Evolutionary conservation across 495 filamentous ascomycete species (phyloP).

Genomic region (Aspergillus affinis): DNA sequence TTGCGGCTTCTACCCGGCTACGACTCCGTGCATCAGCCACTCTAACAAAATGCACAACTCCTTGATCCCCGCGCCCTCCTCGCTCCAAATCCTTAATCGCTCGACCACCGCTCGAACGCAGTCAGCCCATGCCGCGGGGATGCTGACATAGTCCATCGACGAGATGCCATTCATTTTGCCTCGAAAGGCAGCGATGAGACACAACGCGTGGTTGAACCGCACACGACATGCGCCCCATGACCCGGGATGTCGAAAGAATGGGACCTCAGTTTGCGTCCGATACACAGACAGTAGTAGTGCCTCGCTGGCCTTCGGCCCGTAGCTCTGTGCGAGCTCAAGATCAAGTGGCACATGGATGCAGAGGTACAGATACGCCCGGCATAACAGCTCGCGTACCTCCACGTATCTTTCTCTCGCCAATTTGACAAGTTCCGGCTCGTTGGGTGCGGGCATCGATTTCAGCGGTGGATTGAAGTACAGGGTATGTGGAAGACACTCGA

Average conservation of each 20-base stretch:
- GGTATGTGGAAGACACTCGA: constrained; percentile 31
- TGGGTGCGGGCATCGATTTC: constrained; percentile 19
- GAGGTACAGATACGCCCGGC: constrained; percentile 38
- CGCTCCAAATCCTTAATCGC: constrained; percentile 28
- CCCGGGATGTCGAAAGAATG: constrained; percentile 33
- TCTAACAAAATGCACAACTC: constrained; percentile 27
- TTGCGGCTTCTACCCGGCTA: not conserved
- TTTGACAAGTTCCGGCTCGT: constrained; percentile 36
- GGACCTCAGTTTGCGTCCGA: constrained; percentile 29
- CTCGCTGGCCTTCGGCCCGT: constrained; percentile 30
- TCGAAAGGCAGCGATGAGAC: constrained; percentile 29
- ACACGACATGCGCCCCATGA: constrained; percentile 34
- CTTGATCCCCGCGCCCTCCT: constrained; percentile 31
- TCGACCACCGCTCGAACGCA: constrained; percentile 29
- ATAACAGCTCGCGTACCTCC: constrained; percentile 40
- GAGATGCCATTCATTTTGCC: constrained; percentile 22
- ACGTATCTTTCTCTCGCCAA: constrained; percentile 38
- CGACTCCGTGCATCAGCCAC: constrained; percentile 28
- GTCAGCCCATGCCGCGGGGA: constrained; percentile 25
- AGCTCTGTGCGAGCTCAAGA: constrained; percentile 18
- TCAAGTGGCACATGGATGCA: constrained; percentile 27
- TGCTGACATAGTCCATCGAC: constrained; percentile 24
- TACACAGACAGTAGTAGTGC: constrained; percentile 27
- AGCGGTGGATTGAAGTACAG: constrained; percentile 35
- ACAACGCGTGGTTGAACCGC: constrained; percentile 32